Conservation (phyloP, 1,284 basidiomycete genomes). For the Flammula alnicola region DNA sequence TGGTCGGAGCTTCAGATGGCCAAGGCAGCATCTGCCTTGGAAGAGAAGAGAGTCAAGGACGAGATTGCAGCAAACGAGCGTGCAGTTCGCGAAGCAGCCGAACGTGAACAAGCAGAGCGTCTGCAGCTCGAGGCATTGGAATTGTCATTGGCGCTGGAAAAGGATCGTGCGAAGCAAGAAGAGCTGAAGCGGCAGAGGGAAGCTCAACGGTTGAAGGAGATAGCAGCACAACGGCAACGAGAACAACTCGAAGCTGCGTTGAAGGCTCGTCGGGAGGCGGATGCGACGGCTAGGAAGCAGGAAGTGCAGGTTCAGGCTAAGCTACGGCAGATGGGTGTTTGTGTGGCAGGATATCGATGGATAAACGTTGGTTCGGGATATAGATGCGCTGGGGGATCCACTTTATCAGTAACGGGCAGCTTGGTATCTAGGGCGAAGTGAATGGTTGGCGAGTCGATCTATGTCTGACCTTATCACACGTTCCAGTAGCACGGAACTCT, state of each 20-base stretch:
- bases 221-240: slow-evolving; percentile 31
- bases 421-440: too few species aligned
- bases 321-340: slow-evolving; percentile 57
- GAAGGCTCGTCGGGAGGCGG: slow-evolving; percentile 30
- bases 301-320: slow-evolving; percentile 50
- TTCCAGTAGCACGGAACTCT: too few species aligned
- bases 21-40: slow-evolving; percentile 13
- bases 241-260: slow-evolving; percentile 33
- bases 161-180: slow-evolving; percentile 22
- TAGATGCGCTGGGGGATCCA: slow-evolving; percentile 61
- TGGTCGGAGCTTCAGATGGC: slow-evolving; percentile 20
- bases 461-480: too few species aligned
- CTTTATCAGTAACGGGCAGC: too few species aligned
- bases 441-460: too few species aligned
- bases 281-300: slow-evolving; percentile 33
- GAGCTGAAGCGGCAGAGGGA: slow-evolving; percentile 14
- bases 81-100: too few species aligned
- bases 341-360: slow-evolving; percentile 57
- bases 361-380: slow-evolving; percentile 48
- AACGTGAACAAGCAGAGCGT: too few species aligned
- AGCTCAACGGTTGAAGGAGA: slow-evolving; percentile 27
- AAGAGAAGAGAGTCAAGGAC: slow-evolving; percentile 3
- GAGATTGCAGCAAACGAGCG: slow-evolving; percentile 23
- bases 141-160: too few species aligned
- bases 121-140: too few species aligned